Evolutionary conservation across 1,284 basidiomycete species (phyloP).

Genomic region (Fomitopsis betulina): DNA sequence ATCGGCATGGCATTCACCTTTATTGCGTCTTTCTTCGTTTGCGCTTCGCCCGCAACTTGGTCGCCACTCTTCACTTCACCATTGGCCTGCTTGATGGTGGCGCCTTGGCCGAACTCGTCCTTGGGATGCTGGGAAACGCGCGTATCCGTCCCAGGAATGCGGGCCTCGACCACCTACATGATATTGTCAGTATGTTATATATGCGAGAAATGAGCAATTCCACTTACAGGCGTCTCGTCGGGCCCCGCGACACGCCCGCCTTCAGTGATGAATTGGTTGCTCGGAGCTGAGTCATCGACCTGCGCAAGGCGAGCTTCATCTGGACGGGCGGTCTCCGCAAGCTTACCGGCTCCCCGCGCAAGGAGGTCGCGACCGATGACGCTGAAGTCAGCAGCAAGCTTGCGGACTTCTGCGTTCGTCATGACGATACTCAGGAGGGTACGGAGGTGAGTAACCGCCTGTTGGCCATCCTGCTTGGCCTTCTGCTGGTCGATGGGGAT

Average conservation of each 20-base stretch:
- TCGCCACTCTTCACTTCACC: constrained; percentile 33
- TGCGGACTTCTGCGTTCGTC: constrained; percentile 91
- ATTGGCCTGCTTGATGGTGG: constrained; percentile 24
- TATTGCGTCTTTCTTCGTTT: constrained; percentile 16
- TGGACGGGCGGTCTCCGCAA: constrained; percentile 70
- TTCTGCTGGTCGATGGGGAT: constrained; percentile 54
- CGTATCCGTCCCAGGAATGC: constrained; percentile 40
- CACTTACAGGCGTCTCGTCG: constrained; percentile 26
- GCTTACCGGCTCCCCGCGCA: constrained; percentile 72
- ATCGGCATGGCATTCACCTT: constrained; percentile 10
- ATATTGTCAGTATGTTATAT: not conserved
- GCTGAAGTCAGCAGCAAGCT: constrained; percentile 80
- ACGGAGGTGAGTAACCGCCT: constrained; percentile 79
- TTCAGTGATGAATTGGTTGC: constrained; percentile 52
- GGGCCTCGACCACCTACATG: constrained; percentile 39
- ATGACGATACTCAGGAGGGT: constrained; percentile 80
- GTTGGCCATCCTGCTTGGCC: constrained; percentile 52
- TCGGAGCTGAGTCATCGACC: constrained; percentile 69
- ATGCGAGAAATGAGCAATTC: constrained; percentile 2
- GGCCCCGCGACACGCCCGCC: constrained; percentile 41
- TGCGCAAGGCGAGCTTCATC: constrained; percentile 54
- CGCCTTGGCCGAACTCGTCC: constrained; percentile 24
- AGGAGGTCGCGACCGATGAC: constrained; percentile 86
- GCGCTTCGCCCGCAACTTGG: constrained; percentile 20
- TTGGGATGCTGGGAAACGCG: constrained; percentile 43